Base-by-base conservation (phyloP, 108 stramenopile species). In the Stephanodiscus minutulus region DNA sequence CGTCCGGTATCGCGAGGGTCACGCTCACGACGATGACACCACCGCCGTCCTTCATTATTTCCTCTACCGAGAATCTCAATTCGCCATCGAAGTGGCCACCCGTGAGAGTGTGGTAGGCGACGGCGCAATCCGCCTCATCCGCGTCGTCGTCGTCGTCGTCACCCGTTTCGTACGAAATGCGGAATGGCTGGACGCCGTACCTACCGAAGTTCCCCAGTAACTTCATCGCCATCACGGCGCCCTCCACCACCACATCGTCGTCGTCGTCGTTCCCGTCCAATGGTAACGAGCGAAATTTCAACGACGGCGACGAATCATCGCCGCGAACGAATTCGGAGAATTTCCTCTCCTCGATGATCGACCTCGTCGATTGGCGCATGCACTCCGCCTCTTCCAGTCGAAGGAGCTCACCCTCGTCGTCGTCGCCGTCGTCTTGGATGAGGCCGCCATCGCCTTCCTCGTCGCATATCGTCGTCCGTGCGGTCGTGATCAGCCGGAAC, bases 81-180 rank as follows among this genome's bases (percentile, higher is more conserved):
- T 89, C 87, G n/a, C 88, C 92, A 52, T 89, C 92, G 57, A 91
- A 93, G 64, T 85, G 85, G 9, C 82, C 85, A 1, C 88, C 87
- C 70, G 83, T 80, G 25, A 93, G 64, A 1, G 92, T 87, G 33
- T 75, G 77, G 64, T 63, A 82, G 10, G 76, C 81, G 17, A 81
- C 71, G 17, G 77, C 71, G 28, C 82, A 80, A 46, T 53, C 57
- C 25, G 79, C 41, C 52, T 62, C 66, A 57, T 74, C 60, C 56
- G 78, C 69, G 35, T 25, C 27, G 28, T 81, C 53, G 28, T 64
- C 41, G 20, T 52, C 67, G 17, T 82, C 81, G 28, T 74, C 55
- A 33, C 44, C 73, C 25, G 43, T 44, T 49, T 81, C 81, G 66
- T 81, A 81, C 21, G 76, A 77, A 24, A 77, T 35, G 49, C 81